Evolutionary conservation across 2,329 filamentous ascomycete genomes (phyloP), one percentile per base, ranked within the genome.

Genomic region (Xylaria digitata): DNA sequence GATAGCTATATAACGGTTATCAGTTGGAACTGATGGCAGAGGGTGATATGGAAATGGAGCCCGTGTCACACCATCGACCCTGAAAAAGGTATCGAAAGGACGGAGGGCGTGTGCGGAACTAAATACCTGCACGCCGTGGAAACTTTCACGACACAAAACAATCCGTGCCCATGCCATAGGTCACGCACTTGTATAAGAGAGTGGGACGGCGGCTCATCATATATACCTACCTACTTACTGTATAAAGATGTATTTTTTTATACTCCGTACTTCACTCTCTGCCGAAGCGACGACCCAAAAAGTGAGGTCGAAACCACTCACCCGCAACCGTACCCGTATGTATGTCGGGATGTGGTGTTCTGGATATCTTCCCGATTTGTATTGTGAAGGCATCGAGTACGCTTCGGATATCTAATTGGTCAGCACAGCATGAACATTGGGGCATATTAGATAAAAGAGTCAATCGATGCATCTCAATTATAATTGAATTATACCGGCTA

Each of bases 191-290:
- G 46, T 66, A 64, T 63, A 56, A 61, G 50, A 63, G 59, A 57
- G 59, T 23, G 46, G 23, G 62, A 52, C 30, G 40, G 34, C 17
- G 34, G 37, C 42, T n/a, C 50, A 48, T 32, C 32, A 61, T 46
- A 9, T 53, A 45, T 37, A 6, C 43, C 19, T 52, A 42, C 42
- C 21, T 55, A 61, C 23, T 21, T 40, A 57, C 40, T 70, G 68
- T 70, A 70, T 61, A 68, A 68, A 66, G 42, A 11, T 68, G 64
- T 67, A 63, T 37, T 61, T 56, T 56, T 52, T 40, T 40, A 42
- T 60, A 46, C 56, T 40, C 15, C 55, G 17, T 65, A 19, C 32
- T 40, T 46, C 42, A 15, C 34, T 54, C 1, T 23, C 30, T 53
- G 2, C 9, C 43, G n/a, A 11, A 6, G n/a, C 17, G 6, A 13